Evolutionary conservation across 2,329 filamentous ascomycete genomes (phyloP).

Genomic region (Arthrobotrys musiformis): DNA sequence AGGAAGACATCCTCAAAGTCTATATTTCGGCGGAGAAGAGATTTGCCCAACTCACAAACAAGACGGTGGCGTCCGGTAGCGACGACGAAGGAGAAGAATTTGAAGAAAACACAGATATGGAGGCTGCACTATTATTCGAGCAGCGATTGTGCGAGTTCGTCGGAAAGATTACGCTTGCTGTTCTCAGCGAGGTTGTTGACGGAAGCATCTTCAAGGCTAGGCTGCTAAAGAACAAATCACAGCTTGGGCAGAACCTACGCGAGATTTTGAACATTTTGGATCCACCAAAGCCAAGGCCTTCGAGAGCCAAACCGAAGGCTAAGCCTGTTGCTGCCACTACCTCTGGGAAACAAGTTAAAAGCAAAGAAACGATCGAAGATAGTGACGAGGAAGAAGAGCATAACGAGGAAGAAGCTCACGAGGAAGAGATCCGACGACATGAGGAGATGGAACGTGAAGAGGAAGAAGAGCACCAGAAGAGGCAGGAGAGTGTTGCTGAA

Average conservation of each 20-base stretch:
- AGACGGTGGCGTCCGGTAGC: conserved; percentile 61
- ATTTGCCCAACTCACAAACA: conserved; percentile 76
- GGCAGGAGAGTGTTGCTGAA: conserved; percentile 63
- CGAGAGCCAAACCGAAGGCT: conserved; percentile 70
- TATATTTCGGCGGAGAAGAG: conserved; percentile 80
- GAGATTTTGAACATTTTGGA: conserved; percentile 85
- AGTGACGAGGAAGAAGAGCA: conserved; percentile 64
- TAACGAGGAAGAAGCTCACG: conserved; percentile 63
- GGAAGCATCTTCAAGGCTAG: conserved; percentile 73
- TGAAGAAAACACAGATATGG: conserved; percentile 39
- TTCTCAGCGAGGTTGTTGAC: conserved; percentile 80
- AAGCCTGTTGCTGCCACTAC: conserved; percentile 60
- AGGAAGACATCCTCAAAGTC: conserved; percentile 76
- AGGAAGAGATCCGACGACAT: conserved; percentile 64
- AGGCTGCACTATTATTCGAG: conserved; percentile 69
- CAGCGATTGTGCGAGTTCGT: conserved; percentile 86
- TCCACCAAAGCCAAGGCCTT: conserved; percentile 41
- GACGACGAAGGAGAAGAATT: conserved; percentile 45
- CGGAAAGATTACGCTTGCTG: conserved; percentile 82
- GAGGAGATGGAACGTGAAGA: conserved; percentile 65
- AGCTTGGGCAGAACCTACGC: conserved; percentile 84
- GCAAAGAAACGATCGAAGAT: conserved; percentile 64
- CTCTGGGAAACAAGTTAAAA: conserved; percentile 64
- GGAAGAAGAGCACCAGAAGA: conserved; percentile 61
- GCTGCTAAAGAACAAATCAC: conserved; percentile 80